A percentile compares a stretch with the other conserved stretches of the same genome.
These are phyloP conservation scores for Colletotrichum noveboracense DNA, from an alignment of 2,329 filamentous ascomycete species.

Conservation along the genomic window DNA sequence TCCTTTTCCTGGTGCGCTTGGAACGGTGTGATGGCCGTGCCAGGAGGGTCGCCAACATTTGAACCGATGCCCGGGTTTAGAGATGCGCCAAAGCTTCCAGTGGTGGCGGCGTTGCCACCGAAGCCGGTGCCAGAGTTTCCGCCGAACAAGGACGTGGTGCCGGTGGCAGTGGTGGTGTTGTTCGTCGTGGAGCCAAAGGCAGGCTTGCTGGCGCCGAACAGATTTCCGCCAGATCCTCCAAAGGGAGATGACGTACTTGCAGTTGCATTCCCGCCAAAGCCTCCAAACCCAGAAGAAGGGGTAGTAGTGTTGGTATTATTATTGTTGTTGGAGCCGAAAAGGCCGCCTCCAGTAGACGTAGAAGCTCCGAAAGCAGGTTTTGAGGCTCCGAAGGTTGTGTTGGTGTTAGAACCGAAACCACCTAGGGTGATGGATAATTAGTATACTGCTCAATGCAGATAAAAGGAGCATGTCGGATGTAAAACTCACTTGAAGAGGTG, in stretches of 20 bases:
- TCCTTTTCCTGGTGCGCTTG: conserved; percentile 77
- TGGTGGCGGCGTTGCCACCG: conserved; percentile 39
- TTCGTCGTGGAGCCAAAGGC: conserved; percentile 51
- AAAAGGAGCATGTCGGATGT: background rate
- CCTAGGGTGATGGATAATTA: background rate
- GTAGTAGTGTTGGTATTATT: conserved; percentile 39
- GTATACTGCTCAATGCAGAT: background rate
- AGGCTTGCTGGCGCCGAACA: conserved; percentile 60
- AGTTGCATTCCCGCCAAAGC: conserved; percentile 41
- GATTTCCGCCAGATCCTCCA: conserved; percentile 43
- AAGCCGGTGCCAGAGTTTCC: conserved; percentile 40
- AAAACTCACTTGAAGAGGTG: conserved; percentile 10
- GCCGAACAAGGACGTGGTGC: conserved; percentile 54
- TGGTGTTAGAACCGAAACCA: conserved; percentile 39
- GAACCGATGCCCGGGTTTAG: conserved; percentile 57
- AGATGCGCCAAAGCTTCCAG: conserved; percentile 46
- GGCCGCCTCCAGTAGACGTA: conserved; percentile 41
- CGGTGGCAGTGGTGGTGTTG: conserved; percentile 44
- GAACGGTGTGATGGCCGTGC: conserved; percentile 75
- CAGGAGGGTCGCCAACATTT: conserved; percentile 64
- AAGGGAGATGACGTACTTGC: conserved; percentile 41
- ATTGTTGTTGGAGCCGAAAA: conserved; percentile 49
- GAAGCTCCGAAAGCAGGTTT: conserved; percentile 25
- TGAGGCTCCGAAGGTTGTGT: conserved; percentile 40
- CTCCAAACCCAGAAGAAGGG: conserved; percentile 42